Evolutionary conservation across 352 stramenopile species (phyloP).

Genomic region (Pythium apleroticum): DNA sequence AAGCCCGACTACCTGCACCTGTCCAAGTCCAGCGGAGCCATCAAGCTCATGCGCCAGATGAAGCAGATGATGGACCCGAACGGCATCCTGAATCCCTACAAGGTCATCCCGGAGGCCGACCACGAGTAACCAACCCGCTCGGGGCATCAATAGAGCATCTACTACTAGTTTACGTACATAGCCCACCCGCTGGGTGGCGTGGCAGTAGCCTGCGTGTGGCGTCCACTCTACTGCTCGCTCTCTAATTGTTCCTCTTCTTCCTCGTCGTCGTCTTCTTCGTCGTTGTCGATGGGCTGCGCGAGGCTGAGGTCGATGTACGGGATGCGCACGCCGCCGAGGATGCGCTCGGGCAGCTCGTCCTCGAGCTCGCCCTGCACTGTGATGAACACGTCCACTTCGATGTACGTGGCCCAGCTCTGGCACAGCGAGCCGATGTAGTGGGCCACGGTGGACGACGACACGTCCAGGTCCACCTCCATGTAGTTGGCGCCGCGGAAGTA

Average conservation of each 20-base stretch:
- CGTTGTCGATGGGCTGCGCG: constrained; percentile 35
- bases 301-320: constrained; percentile 64
- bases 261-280: not conserved
- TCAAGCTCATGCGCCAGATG: constrained; percentile 92
- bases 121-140: not conserved
- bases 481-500: constrained; percentile 84
- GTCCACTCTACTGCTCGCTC: constrained; percentile 8
- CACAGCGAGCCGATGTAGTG: constrained; percentile 80
- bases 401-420: constrained; percentile 65
- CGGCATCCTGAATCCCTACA: constrained; percentile 97
- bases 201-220: not conserved
- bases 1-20: constrained; percentile 89
- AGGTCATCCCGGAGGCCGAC: constrained; percentile 65
- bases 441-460: constrained; percentile 73
- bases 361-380: constrained; percentile 69
- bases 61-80: constrained; percentile 95
- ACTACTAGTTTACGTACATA: constrained; percentile 6
- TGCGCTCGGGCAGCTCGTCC: constrained; percentile 72
- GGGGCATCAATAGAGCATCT: constrained; percentile 1
- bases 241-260: constrained; percentile 13
- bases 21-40: constrained; percentile 79
- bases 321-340: constrained; percentile 60
- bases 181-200: not conserved
- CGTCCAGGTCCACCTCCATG: constrained; percentile 87
- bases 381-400: constrained; percentile 82